Evolutionary conservation across 202 grass and related monocot genomes (phyloP).

Genomic region (Setaria viridis): DNA sequence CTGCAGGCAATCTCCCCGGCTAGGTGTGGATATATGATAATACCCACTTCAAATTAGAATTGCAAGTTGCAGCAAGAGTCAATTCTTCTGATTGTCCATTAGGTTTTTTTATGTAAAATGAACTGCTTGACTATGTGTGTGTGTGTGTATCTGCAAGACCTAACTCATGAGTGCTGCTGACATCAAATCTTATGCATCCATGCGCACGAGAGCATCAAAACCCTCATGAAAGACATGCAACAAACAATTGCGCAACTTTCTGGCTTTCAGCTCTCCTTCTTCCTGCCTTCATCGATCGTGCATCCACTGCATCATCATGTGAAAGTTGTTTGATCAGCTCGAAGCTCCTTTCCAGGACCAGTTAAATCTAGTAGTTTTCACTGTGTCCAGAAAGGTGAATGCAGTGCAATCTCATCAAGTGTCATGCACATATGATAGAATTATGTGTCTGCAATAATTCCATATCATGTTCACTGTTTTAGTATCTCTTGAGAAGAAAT

Average conservation of each 20-base stretch:
- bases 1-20: neutral
- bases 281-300: neutral
- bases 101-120: neutral
- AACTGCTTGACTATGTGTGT: neutral
- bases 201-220: neutral
- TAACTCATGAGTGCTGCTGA: slow-evolving; percentile 20
- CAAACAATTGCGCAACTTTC: slow-evolving; percentile 1
- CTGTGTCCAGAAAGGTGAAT: neutral
- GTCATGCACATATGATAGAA: neutral
- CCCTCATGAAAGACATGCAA: slow-evolving; percentile 22
- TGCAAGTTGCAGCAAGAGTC: slow-evolving; percentile 33
- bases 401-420: neutral
- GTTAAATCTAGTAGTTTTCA: neutral
- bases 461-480: neutral
- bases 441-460: neutral
- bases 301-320: slow-evolving; percentile 3
- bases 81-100: neutral
- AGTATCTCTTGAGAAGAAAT: neutral
- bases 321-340: neutral
- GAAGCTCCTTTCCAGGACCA: neutral
- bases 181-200: neutral
- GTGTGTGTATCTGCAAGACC: slow-evolving; percentile 1
- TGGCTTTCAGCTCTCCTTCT: neutral
- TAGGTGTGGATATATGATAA: neutral
- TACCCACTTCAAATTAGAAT: slow-evolving; percentile 6